A percentile compares a stretch with the other conserved stretches of the same genome.
Evolutionary conservation across 805 yeast species (phyloP).

Genomic region (Nakazawaea peltata): DNA sequence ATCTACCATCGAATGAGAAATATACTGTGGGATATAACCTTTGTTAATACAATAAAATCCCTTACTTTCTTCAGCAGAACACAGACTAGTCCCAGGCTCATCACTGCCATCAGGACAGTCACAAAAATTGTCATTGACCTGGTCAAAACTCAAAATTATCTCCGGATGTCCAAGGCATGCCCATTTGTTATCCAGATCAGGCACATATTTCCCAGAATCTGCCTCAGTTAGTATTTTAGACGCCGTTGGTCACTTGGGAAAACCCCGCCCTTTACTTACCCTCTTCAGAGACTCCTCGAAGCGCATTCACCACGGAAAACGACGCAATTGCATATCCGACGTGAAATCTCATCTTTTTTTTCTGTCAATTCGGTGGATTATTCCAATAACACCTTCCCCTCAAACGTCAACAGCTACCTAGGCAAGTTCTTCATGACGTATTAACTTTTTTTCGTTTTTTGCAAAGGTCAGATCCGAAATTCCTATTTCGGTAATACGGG

Average conservation of each 20-base stretch:
- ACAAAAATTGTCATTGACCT: slow-evolving; percentile 83
- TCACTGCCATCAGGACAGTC: slow-evolving; percentile 98
- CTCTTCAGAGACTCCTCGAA: neutral
- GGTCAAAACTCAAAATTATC: slow-evolving; percentile 48
- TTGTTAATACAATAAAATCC: slow-evolving; percentile 69
- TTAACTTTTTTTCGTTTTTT: too few species aligned
- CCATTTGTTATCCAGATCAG: slow-evolving; percentile 52
- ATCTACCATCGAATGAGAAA: slow-evolving; percentile 62
- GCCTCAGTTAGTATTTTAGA: too few species aligned
- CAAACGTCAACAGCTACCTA: too few species aligned
- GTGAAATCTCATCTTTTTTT: too few species aligned
- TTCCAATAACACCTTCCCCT: too few species aligned
- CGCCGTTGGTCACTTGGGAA: too few species aligned
- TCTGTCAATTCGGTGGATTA: too few species aligned
- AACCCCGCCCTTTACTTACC: neutral
- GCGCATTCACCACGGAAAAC: too few species aligned
- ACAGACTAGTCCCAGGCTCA: slow-evolving; percentile 93
- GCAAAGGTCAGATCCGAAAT: too few species aligned
- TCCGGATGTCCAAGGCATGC: slow-evolving; percentile 61
- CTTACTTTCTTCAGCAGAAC: slow-evolving; percentile 28
- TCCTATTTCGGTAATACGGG: too few species aligned
- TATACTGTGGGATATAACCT: slow-evolving; percentile 55
- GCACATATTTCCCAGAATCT: slow-evolving; percentile 36
- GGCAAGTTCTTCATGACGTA: too few species aligned
- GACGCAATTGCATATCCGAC: too few species aligned